Percentiles rank a stretch among this genome's conserved stretches.
These are phyloP conservation scores for Sporothrix pallida DNA, from an alignment of 2,329 filamentous ascomycete genomes.

Conservation along the genomic window DNA sequence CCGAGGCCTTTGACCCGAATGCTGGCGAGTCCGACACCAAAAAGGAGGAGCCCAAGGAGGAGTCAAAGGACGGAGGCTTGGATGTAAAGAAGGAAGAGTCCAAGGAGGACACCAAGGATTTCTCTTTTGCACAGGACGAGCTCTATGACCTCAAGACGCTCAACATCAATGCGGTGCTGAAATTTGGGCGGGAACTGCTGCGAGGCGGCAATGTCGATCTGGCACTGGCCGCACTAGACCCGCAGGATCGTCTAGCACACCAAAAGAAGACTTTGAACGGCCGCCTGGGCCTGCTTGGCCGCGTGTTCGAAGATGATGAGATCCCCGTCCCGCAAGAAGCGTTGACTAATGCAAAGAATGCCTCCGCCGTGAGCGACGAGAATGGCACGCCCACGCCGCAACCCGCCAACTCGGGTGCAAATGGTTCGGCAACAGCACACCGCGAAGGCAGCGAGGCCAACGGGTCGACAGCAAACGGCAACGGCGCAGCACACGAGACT, in stretches of 20 bases:
- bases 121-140: slow-evolving; percentile 58
- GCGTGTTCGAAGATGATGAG: slow-evolving; percentile 84
- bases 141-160: slow-evolving; percentile 75
- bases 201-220: slow-evolving; percentile 88
- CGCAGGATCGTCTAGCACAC: slow-evolving; percentile 77
- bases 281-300: slow-evolving; percentile 82
- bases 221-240: slow-evolving; percentile 79
- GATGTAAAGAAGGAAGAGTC: slow-evolving; percentile 67
- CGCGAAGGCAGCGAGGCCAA: slow-evolving; percentile 27
- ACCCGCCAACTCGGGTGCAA: slow-evolving; percentile 40
- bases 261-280: slow-evolving; percentile 87
- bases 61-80: slow-evolving; percentile 54
- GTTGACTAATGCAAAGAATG: slow-evolving; percentile 49
- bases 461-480: slow-evolving; percentile 27
- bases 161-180: slow-evolving; percentile 79
- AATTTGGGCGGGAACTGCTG: slow-evolving; percentile 80
- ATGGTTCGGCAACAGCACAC: slow-evolving; percentile 34
- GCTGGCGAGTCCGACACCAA: slow-evolving; percentile 65
- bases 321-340: slow-evolving; percentile 68
- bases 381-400: slow-evolving; percentile 49
- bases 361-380: slow-evolving; percentile 26
- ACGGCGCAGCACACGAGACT: slow-evolving; percentile 46
- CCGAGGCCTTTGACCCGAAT: slow-evolving; percentile 87
- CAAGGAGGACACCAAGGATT: slow-evolving; percentile 64
- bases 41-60: slow-evolving; percentile 49